phyloP scores from a whole-genome alignment of 78 protist species.

The Abeoforma whisleri region DNA sequence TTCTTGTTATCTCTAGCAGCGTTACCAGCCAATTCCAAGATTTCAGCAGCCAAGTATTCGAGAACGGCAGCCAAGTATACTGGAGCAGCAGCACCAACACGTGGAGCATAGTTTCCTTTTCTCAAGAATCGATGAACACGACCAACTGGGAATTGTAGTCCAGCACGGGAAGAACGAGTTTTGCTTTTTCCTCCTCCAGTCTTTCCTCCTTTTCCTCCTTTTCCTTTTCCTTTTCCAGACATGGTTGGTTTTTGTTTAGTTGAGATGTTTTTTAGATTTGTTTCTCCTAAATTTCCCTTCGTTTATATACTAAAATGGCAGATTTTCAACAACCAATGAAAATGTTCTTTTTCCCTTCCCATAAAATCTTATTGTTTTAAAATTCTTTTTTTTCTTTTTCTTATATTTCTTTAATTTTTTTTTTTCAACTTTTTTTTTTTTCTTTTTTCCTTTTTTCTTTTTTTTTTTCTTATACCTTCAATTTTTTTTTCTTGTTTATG shows the following conservation, averaged over 20 bases:
- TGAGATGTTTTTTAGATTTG: too few relatives aligned
- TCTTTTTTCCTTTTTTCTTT: too few relatives aligned
- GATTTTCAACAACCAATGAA: too few relatives aligned
- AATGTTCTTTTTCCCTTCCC: too few relatives aligned
- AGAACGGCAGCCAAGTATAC: conserved; percentile 93
- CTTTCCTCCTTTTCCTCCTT: conserved; percentile 17
- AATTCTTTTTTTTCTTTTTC: too few relatives aligned
- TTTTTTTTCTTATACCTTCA: too few relatives aligned
- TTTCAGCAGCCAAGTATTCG: conserved; percentile 91
- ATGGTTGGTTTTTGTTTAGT: conserved; percentile 26
- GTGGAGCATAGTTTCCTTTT: conserved; percentile 67
- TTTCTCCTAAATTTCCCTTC: too few relatives aligned
- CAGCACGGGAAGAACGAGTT: conserved; percentile 49
- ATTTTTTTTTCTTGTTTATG: too few relatives aligned
- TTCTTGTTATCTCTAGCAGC: conserved; percentile 80
- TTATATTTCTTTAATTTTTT: too few relatives aligned
- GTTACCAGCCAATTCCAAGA: conserved; percentile 90
- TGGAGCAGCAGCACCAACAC: conserved; percentile 82
- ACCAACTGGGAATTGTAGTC: conserved; percentile 76
- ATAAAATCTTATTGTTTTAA: too few relatives aligned
- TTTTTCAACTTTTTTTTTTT: too few relatives aligned
- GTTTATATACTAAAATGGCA: too few relatives aligned
- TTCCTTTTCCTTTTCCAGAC: conserved; percentile 48
- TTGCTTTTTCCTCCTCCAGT: conserved; percentile 35
- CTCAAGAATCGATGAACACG: conserved; percentile 71